A percentile compares a stretch with the other conserved stretches of the same genome.
Conservation (phyloP, 108 stramenopile species). For the Chaetoceros muelleri region DNA sequence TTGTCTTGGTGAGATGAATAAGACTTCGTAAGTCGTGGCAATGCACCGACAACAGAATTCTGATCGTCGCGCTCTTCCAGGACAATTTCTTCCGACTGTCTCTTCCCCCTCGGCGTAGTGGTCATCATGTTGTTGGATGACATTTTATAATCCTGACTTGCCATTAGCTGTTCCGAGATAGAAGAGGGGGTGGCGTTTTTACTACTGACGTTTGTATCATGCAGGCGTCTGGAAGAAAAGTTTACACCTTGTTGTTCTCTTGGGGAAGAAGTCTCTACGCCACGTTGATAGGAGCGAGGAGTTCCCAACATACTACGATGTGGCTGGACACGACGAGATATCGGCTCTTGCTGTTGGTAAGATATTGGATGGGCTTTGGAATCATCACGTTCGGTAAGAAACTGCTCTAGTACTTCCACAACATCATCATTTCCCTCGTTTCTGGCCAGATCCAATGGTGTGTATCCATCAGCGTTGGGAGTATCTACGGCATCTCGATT, state of each 20-base stretch:
- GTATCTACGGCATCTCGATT: slow-evolving; percentile 40
- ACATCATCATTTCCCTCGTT: slow-evolving; percentile 35
- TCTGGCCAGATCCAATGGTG: slow-evolving; percentile 45
- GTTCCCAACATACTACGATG: neutral
- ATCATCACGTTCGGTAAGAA: slow-evolving; percentile 8
- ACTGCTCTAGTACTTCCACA: slow-evolving; percentile 24
- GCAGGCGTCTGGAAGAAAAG: too few species aligned
- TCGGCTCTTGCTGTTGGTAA: neutral
- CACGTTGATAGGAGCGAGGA: neutral
- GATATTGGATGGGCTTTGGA: neutral
- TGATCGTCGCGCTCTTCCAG: neutral
- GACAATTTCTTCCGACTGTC: neutral
- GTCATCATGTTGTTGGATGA: too few species aligned
- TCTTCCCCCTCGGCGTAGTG: too few species aligned
- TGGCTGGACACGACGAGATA: too few species aligned
- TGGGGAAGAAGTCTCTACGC: neutral
- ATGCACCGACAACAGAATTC: too few species aligned
- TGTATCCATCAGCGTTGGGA: slow-evolving; percentile 63
- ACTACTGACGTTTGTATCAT: too few species aligned
- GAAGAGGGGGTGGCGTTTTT: too few species aligned
- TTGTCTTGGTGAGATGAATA: neutral
- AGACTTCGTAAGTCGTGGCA: neutral
- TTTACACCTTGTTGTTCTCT: neutral
- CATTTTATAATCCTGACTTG: neutral
- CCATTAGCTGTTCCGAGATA: neutral